Evolutionary conservation across 371 early-diverging fungal species (phyloP), one percentile per base, ranked within the genome.

Genomic region (Cokeromyces recurvatus): DNA sequence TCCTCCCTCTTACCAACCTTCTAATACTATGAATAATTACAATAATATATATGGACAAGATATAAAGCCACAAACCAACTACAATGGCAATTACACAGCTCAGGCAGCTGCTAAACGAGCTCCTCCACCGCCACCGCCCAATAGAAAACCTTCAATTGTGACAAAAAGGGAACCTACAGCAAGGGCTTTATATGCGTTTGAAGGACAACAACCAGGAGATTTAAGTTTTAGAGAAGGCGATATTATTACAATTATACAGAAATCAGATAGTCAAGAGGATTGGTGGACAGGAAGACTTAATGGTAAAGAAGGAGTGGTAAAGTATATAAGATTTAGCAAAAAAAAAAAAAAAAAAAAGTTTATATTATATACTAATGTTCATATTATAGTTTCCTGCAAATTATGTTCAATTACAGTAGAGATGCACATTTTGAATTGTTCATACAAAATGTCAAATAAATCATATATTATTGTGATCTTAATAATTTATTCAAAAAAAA

Each of bases 241-340:
- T 59, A 48, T 85, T 16, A 88, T 92, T 57, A 82, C 76, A 0
- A 77, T 92, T 32, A 51, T 75, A 16, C 71, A 84, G 47, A 77
- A 79, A 38, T 82, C 84, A 2, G 81, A 82, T 2, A 80, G 78
- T 40, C 74, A 73, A 23, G 82, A 90, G 57, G 89, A 88, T 57
- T 91, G 92, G 92, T 92, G 92, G 92, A 79, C 78, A 21, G 92
- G 92, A 12, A 70, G 46, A 36, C 64, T 75, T 23, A 72, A 82
- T 22, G 85, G 82, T 21, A 55, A 62, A 46, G 74, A 73, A 48
- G 92, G 92, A 32, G 57, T 71, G 32, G 80, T 79, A 77, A 77
- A 71, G n/a, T n/a, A n/a, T n/a, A n/a, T n/a, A n/a, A n/a, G n/a
- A n/a, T n/a, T n/a, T n/a, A n/a, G n/a, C n/a, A n/a, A n/a, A n/a